Conservation (phyloP, 208 protist species). For the Wallacemonas sp. region DNA sequence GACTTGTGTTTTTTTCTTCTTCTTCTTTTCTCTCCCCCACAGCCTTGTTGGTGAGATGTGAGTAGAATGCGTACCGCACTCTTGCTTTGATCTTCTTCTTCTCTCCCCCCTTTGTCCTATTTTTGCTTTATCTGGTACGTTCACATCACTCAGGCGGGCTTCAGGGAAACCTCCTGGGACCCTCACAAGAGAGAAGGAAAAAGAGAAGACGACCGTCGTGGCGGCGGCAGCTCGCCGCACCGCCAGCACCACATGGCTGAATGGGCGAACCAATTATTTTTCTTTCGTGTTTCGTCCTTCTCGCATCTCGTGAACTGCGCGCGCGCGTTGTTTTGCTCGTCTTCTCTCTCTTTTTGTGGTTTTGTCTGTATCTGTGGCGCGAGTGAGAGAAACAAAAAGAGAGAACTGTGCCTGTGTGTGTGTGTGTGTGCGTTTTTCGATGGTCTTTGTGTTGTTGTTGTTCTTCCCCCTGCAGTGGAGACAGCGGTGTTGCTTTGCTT, state of each 20-base stretch:
- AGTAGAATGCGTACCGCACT: neutral
- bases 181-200: too few species aligned
- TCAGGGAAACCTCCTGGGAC: too few species aligned
- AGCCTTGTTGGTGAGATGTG: neutral
- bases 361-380: neutral
- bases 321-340: conserved; percentile 8
- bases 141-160: too few species aligned
- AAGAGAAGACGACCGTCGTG: too few species aligned
- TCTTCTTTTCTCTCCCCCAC: neutral
- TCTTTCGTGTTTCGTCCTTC: conserved; percentile 10
- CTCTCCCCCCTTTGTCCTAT: neutral
- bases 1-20: neutral
- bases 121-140: neutral
- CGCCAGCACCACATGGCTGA: neutral
- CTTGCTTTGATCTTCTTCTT: neutral
- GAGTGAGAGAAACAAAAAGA: neutral
- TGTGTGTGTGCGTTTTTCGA: conserved; percentile 11
- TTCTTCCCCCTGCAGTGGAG: neutral
- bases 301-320: too few species aligned
- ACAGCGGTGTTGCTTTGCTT: neutral
- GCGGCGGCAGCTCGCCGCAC: too few species aligned
- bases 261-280: neutral
- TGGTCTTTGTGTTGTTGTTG: neutral
- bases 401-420: neutral
- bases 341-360: neutral